Evolutionary conservation across 2,329 filamentous ascomycete genomes (phyloP), one percentile per base, ranked within the genome.

Genomic region (Ascochyta viciae-villosae): DNA sequence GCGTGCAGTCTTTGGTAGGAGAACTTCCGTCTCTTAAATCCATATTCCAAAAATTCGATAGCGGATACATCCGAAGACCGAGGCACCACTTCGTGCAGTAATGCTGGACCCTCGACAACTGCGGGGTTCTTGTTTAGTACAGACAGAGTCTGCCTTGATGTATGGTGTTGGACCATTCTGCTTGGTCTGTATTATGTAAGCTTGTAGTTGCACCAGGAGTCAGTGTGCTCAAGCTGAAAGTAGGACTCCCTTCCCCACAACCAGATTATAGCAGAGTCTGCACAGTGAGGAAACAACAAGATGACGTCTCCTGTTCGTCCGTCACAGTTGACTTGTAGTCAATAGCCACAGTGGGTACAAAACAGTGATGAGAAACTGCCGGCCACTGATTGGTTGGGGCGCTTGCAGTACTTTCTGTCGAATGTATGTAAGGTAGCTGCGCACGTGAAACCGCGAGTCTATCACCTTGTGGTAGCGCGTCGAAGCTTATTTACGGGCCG

Each of bases 1-100:
- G 70, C 62, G 68, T 93, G 87, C 22, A 95, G 77, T 38, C 87
- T 75, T 9, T 70, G 52, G 69, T 93, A 96, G 0, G 87, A 85
- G 39, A 90, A 70, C 1, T 69, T 76, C 9, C 74, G 75, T 26
- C 76, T 77, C 26, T 67, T 69, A 26, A 80, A 82, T 61, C 83
- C 77, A 40, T 78, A 64, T 54, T 80, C 76, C 27, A 86, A 78
- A 68, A 87, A 90, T 53, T 92, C 88, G 58, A 93, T 82, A 7
- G 90, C 89, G 6, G 68, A 53, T 24, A 46, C 64, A 41, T 74
- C 57, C 33, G 76, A 64, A 24, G 72, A 62, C 52, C 67, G 67
- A 24, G 79, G 75, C 44, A 95, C 84, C 7, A 96, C 81, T 9
- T 89, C 74, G 72, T 89, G 87, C 19, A 89, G 79, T 16, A 87